These are phyloP conservation scores for Rossbeevera mucosa DNA, from an alignment of 768 basidiomycete genomes.

Conservation along the genomic window DNA sequence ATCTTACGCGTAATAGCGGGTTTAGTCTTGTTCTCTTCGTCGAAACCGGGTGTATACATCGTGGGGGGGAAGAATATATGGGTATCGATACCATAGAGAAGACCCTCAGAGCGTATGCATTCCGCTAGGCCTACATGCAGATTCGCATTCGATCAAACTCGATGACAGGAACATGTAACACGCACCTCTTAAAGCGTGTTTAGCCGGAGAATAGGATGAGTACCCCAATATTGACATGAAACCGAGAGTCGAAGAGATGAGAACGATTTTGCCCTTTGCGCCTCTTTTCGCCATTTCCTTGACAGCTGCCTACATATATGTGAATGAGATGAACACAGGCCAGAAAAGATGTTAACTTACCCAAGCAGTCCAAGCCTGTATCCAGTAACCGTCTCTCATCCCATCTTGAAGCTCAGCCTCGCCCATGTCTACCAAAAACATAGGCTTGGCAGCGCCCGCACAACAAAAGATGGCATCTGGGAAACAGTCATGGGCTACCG, in stretches of 20 bases:
- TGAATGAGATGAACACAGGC: neutral
- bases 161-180: neutral
- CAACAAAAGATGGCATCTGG: slow-evolving; percentile 81
- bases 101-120: slow-evolving; percentile 70
- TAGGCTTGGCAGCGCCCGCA: slow-evolving; percentile 68
- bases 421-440: slow-evolving; percentile 68
- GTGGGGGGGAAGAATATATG: slow-evolving; percentile 83
- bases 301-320: slow-evolving; percentile 50
- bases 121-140: slow-evolving; percentile 67
- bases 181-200: slow-evolving; percentile 80
- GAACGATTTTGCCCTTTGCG: slow-evolving; percentile 63
- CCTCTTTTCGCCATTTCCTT: slow-evolving; percentile 59
- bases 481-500: slow-evolving; percentile 47
- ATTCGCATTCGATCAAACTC: neutral
- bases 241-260: slow-evolving; percentile 71
- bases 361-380: slow-evolving; percentile 51
- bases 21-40: slow-evolving; percentile 72
- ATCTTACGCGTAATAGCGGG: slow-evolving; percentile 71
- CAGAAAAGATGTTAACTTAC: slow-evolving; percentile 11
- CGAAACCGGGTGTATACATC: slow-evolving; percentile 73
- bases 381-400: slow-evolving; percentile 26
- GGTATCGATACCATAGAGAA: slow-evolving; percentile 70
- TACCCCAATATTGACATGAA: slow-evolving; percentile 78
- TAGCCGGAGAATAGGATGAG: slow-evolving; percentile 75
- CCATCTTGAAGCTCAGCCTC: slow-evolving; percentile 54